These are phyloP conservation scores for Termitomyces sp. DNA, from an alignment of 768 basidiomycete species.

Conservation along the genomic window DNA sequence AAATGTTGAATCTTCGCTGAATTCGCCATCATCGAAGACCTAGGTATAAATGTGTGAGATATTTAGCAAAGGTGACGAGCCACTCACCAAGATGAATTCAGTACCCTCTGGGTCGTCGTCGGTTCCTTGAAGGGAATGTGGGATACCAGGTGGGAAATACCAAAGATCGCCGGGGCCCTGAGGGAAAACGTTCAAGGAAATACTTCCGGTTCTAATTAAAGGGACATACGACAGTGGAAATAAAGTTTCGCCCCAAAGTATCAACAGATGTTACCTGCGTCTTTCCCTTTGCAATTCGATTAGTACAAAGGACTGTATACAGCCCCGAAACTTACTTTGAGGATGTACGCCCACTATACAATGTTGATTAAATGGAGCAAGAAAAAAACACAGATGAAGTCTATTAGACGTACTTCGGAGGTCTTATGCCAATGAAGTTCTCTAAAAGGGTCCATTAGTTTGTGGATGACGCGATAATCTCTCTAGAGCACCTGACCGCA, in stretches of 20 bases:
- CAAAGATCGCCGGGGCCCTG: conserved; percentile 45
- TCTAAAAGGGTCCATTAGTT: conserved; percentile 14
- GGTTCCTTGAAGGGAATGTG: conserved; percentile 51
- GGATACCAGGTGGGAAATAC: conserved; percentile 53
- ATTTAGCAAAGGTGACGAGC: background rate
- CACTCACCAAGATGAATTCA: conserved; percentile 44
- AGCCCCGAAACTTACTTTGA: conserved; percentile 23
- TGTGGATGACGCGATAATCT: background rate
- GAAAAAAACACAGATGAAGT: background rate
- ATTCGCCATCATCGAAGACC: conserved; percentile 46
- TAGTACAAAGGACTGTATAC: background rate
- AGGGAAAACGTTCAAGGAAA: background rate
- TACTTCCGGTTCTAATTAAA: background rate
- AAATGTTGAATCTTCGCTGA: conserved; percentile 50
- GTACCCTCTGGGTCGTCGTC: conserved; percentile 36
- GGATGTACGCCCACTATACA: conserved; percentile 44
- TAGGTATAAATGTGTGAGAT: conserved; percentile 10
- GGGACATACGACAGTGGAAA: conserved; percentile 41
- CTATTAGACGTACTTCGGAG: conserved; percentile 28
- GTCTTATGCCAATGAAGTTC: conserved; percentile 53
- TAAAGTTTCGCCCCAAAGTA: conserved; percentile 39
- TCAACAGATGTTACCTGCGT: conserved; percentile 46
- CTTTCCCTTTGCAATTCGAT: conserved; percentile 26
- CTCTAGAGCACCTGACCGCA: conserved; percentile 31
- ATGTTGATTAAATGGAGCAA: background rate